phyloP scores from a whole-genome alignment of 1,284 basidiomycete genomes.

The Ceratobasidium sp. region DNA sequence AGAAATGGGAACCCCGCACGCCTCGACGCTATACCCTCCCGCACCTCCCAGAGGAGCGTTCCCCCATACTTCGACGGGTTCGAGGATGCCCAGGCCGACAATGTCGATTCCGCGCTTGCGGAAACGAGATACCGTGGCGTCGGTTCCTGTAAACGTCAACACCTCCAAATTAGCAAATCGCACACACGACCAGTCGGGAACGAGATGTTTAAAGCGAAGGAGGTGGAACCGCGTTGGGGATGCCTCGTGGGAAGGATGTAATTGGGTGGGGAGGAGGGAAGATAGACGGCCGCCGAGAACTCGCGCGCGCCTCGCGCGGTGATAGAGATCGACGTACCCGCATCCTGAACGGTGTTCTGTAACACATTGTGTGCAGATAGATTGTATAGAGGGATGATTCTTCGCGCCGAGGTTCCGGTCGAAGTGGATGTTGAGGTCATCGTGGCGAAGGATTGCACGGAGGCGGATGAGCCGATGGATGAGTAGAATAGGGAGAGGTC shows the following conservation, averaged over 20 bases:
- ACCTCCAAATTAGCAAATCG: too few relatives aligned
- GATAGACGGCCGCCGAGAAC: not conserved
- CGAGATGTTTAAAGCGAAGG: not conserved
- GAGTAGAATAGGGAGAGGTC: constrained; percentile 59
- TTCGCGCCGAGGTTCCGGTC: constrained; percentile 67
- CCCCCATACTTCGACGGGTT: constrained; percentile 85
- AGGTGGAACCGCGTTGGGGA: not conserved
- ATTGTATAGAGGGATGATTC: constrained; percentile 95
- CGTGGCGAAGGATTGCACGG: constrained; percentile 64
- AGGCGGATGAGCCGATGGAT: constrained; percentile 64
- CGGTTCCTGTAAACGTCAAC: constrained; percentile 72
- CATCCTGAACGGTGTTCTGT: constrained; percentile 90
- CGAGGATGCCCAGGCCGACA: constrained; percentile 79
- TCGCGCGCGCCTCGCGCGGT: not conserved
- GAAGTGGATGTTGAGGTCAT: constrained; percentile 65
- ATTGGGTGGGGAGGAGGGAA: not conserved
- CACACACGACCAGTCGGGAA: not conserved
- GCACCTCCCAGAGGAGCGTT: constrained; percentile 25
- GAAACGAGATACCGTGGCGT: constrained; percentile 94
- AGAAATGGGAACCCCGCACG: not conserved
- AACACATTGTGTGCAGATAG: constrained; percentile 93
- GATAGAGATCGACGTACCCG: constrained; percentile 53
- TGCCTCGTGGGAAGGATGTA: not conserved
- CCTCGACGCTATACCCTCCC: constrained; percentile 16
- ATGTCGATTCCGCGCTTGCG: constrained; percentile 85